Base-by-base conservation (phyloP, 208 protist species). In the Acanthamoeba triangularis region DNA sequence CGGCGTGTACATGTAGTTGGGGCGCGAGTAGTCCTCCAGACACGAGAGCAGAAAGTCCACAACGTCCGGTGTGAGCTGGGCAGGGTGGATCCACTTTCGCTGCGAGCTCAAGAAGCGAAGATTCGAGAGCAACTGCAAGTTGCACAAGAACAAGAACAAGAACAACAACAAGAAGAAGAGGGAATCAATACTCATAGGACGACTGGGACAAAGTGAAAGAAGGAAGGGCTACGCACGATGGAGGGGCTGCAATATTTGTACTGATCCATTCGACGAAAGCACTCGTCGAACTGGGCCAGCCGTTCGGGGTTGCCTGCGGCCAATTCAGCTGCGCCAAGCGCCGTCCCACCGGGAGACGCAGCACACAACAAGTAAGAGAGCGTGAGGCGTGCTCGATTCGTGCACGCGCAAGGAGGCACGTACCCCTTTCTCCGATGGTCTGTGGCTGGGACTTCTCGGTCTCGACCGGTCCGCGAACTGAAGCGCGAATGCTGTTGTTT, bases 1-100 rank as follows among this genome's bases (percentile, higher is more conserved):
- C 13, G 47, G 37, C n/a, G 67, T 33, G 35, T 76, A 76, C 67
- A 76, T 76, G 35, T 76, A 76, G 33, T 41, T 76, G 67, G 67
- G 67, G 14, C 20, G 67, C 67, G 67, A 76, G 67, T 76, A 76
- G 78, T 87, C 78, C 49, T 87, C 78, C 78, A 87, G 28, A 49
- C 37, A 87, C 47, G 11, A 23, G 13, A 87, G 78, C 2, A 87
- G 49, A 23, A 87, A 87, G 28, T 49, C 37, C 35, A 87, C 78
- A 33, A 87, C 49, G n/a, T 87, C 41, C 4, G 47, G 37, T 14
- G 37, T 87, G 28, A 87, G 28, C 47, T 61, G 37, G 78, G 47
- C 35, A 5, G 78, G 78, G n/a, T 87, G 78, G 37, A 87, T 16
- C 49, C 30, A 87, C 78, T 49, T 59, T 4, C 78, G 37, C 47